Base-by-base conservation (phyloP, 1,139 yeast genomes). In the Pneumocystis jirovecii region DNA sequence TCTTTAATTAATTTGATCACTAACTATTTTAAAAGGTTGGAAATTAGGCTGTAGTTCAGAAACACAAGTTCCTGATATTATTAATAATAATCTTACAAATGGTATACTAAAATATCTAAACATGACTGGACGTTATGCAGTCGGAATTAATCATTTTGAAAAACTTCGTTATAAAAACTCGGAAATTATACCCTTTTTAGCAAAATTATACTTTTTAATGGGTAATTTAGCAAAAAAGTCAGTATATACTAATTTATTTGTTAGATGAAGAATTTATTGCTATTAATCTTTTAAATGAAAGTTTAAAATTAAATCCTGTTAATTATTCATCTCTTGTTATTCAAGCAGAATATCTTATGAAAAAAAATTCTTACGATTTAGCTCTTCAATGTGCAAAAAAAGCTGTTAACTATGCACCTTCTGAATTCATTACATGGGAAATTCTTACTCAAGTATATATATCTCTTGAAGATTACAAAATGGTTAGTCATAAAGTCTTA, bases 381-480 rank as follows among this genome's bases (percentile, higher is more conserved):
- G 96, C 97, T 0, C 78, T 87, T 60, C 82, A 83, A 64, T 80
- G 88, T 65, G 89, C 96, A 0, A 80, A 81, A 64, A 83, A 85
- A 37, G 87, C 96, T 0, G 89, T 89, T 15, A 84, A 85, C 70
- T 80, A 91, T 0, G 82, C 91, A 0, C 96, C 97, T 0, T 85
- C 95, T 1, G 96, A 87, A 72, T 91, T 89, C 74, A 81, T 82
- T 68, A 80, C 95, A 5, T 93, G 97, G 98, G 83, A 86, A 21
- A 78, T 81, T 67, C 77, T 93, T 64, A 89, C 89, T 1, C 81
- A 82, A 71, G 85, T 86, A 15, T 88, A 91, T 73, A 86, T 91
- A 60, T 78, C 84, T 65, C 77, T 81, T 68, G 85, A 83, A 65
- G 89, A 89, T 73, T 87, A 82, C 71, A 85, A 84, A 68, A 84